Base-by-base conservation (phyloP, 2,329 filamentous ascomycete species). In the Sarocladium kiliense region DNA sequence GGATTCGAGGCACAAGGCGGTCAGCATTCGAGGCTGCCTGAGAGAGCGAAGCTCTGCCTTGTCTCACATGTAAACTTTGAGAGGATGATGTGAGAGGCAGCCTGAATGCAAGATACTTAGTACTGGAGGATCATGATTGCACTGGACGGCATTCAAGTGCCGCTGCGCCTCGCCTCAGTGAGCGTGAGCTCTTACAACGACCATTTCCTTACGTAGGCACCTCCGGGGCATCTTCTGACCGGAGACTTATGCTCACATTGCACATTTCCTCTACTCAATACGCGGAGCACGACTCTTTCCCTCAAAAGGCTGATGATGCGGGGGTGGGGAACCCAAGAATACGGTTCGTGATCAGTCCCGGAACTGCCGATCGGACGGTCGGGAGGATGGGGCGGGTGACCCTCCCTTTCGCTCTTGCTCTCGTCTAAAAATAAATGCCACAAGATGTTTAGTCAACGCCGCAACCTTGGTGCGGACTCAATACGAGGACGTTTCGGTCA, bases 361-460 rank as follows among this genome's bases (percentile, higher is more conserved):
- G 41, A 18, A 45, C 5, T 45, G 41, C 41, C 41, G 41, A 45
- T 21, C 41, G 36, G 12, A 7, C 9, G 30, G 7, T 16, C 30
- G n/a, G n/a, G n/a, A n/a, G n/a, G n/a, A n/a, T n/a, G n/a, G n/a
- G n/a, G n/a, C n/a, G n/a, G n/a, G n/a, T n/a, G 30, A 12, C 30
- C 12, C 7, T 7, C 30, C 30, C 6, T 12, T 32, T 32, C 7
- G 39, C 39, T 44, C 30, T 23, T 23, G n/a, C 18, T 21, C 19
- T 7, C 39, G 12, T 47, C 44, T 47, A 47, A 47, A 47, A 47
- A 47, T 47, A 47, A 27, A 30, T 7, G 44, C 23, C 44, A 23
- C 19, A 23, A 21, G 39, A 21, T 21, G 39, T 10, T 9, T 21
- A 23, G n/a, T 23, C 19, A 9, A 44, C 19, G 39, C 19, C 39